Evolutionary conservation across 2,329 filamentous ascomycete genomes (phyloP).

Genomic region (Pseudogymnoascus sp.): DNA sequence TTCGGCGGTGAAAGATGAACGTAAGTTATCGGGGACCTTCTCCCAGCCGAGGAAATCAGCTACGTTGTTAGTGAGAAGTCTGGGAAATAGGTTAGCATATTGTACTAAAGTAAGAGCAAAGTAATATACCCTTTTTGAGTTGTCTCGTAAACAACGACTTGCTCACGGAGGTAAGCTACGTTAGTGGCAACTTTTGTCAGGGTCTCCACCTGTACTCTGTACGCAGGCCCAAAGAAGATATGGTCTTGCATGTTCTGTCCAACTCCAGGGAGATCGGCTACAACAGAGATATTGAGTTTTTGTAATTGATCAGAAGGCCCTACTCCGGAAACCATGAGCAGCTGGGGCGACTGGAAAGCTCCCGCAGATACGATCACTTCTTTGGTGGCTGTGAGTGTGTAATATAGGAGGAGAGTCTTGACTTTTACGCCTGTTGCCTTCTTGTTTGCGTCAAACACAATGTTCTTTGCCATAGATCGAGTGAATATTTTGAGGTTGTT

Average conservation of each 20-base stretch:
- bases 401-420: slow-evolving; percentile 12
- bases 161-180: background rate
- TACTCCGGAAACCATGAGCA: slow-evolving; percentile 42
- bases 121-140: slow-evolving; percentile 6
- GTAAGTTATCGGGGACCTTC: slow-evolving; percentile 13
- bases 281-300: slow-evolving; percentile 35
- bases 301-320: slow-evolving; percentile 36
- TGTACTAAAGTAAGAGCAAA: background rate
- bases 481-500: slow-evolving; percentile 33
- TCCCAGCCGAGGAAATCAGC: slow-evolving; percentile 18
- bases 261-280: slow-evolving; percentile 22
- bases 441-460: slow-evolving; percentile 35
- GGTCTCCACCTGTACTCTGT: background rate
- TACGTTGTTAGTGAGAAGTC: slow-evolving; percentile 11
- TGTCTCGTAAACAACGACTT: background rate
- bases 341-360: slow-evolving; percentile 42
- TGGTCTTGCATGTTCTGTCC: slow-evolving; percentile 40
- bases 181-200: background rate
- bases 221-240: slow-evolving; percentile 13
- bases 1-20: background rate
- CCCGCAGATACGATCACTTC: slow-evolving; percentile 16
- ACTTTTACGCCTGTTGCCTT: slow-evolving; percentile 35
- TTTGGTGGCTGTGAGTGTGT: slow-evolving; percentile 15
- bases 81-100: background rate
- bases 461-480: slow-evolving; percentile 34